A percentile compares a stretch with the other conserved stretches of the same genome.
These are phyloP conservation scores for Fragaria vesca DNA, from an alignment of 306 rosid species.

Conservation along the genomic window DNA sequence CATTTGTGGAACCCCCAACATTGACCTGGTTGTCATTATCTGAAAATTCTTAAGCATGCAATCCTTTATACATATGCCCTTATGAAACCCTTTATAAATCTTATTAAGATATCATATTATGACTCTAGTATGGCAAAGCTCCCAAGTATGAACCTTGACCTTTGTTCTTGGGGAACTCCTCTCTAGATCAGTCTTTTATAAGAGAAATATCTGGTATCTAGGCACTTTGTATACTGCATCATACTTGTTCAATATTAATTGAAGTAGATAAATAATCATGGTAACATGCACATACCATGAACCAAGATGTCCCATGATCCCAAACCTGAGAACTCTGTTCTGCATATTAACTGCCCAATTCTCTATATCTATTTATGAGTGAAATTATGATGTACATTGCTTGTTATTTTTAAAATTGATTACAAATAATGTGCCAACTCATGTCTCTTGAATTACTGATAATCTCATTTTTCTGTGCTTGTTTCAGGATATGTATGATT, in stretches of 20 bases:
- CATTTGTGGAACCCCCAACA: neutral
- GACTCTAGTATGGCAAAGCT: neutral
- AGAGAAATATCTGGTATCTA: neutral
- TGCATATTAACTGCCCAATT: neutral
- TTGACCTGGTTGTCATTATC: neutral
- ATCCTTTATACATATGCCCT: neutral
- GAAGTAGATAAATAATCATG: neutral
- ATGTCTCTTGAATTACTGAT: neutral
- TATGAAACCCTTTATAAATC: neutral
- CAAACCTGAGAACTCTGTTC: neutral
- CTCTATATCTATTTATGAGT: neutral
- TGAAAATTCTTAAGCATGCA: neutral
- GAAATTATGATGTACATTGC: neutral
- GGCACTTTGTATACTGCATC: neutral
- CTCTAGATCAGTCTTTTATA: neutral
- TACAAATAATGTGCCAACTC: slow-evolving; percentile 4
- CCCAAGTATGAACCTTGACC: neutral
- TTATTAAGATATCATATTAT: neutral
- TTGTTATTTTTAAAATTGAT: neutral
- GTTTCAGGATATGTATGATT: slow-evolving; percentile 96
- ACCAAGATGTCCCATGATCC: neutral
- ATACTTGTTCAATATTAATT: neutral
- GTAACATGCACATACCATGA: neutral
- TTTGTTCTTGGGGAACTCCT: neutral
- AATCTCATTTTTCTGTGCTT: slow-evolving; percentile 17